These are phyloP conservation scores for Pseudocercospora eumusae DNA, from an alignment of 2,329 filamentous ascomycete genomes.

Conservation along the genomic window DNA sequence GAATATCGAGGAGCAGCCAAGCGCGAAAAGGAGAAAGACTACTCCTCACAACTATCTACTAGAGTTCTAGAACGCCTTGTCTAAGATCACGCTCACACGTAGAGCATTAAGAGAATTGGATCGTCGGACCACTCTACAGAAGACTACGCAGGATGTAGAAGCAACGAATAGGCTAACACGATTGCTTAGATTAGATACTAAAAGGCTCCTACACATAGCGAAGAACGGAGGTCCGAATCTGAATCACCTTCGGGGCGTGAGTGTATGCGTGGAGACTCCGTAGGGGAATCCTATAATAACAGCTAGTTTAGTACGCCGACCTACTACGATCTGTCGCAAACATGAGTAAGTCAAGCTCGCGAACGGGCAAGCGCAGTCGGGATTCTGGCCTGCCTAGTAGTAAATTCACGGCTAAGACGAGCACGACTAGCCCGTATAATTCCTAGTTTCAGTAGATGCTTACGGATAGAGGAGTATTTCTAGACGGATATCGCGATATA, in stretches of 20 bases:
- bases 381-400: neutral
- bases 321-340: neutral
- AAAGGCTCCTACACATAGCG: neutral
- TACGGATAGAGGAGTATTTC: slow-evolving; percentile 33
- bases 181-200: slow-evolving; percentile 10
- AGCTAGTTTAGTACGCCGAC: neutral
- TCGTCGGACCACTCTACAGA: neutral
- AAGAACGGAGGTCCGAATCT: neutral
- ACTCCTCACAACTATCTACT: neutral
- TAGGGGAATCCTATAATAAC: neutral
- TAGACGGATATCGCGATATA: slow-evolving; percentile 9
- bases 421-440: slow-evolving; percentile 29
- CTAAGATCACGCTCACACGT: neutral
- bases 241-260: neutral
- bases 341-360: neutral
- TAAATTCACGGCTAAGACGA: slow-evolving; percentile 28
- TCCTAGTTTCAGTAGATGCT: slow-evolving; percentile 35
- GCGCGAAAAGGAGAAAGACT: neutral
- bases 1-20: neutral
- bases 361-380: neutral
- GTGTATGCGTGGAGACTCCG: neutral
- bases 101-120: slow-evolving; percentile 9
- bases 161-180: neutral
- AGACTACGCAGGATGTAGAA: neutral
- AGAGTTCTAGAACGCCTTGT: slow-evolving; percentile 11